Evolutionary conservation across 78 protist genomes (phyloP).

Genomic region (Creolimax fragrantissima): DNA sequence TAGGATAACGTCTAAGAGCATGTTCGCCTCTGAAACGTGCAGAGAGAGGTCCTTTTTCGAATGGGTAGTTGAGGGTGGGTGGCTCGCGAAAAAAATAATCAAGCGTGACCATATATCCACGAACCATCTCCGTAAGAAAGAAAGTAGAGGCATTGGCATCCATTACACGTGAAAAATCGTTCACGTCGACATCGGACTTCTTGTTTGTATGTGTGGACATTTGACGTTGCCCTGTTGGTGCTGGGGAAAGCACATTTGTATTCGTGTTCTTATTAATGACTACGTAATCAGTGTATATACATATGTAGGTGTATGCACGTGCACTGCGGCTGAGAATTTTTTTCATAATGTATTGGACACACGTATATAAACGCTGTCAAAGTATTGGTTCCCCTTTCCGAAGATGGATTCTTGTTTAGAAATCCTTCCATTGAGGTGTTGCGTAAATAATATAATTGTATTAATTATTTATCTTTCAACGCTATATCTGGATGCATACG

Average conservation of each 20-base stretch:
- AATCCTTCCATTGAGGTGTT: background rate
- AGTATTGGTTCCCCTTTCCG: background rate
- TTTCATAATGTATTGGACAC: background rate
- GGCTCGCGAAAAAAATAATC: constrained; percentile 46
- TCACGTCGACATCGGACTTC: background rate
- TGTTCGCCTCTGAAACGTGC: constrained; percentile 84
- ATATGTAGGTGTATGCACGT: background rate
- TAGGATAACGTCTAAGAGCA: constrained; percentile 80
- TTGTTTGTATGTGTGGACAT: background rate
- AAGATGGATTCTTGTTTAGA: background rate
- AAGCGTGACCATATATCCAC: constrained; percentile 54
- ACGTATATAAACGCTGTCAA: background rate
- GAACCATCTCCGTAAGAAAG: constrained; percentile 26
- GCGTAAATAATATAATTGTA: background rate
- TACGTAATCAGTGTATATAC: background rate
- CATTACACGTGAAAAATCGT: background rate
- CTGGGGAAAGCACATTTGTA: background rate
- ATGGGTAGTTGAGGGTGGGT: constrained; percentile 75
- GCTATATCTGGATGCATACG: background rate
- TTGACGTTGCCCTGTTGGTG: background rate
- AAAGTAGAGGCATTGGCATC: background rate
- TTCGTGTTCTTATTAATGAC: background rate
- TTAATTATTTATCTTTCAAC: too few species aligned
- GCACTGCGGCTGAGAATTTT: background rate
- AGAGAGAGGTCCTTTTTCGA: constrained; percentile 76